These are phyloP conservation scores for Penicillium sumatraense DNA, from an alignment of 2,329 filamentous ascomycete genomes.

Conservation along the genomic window DNA sequence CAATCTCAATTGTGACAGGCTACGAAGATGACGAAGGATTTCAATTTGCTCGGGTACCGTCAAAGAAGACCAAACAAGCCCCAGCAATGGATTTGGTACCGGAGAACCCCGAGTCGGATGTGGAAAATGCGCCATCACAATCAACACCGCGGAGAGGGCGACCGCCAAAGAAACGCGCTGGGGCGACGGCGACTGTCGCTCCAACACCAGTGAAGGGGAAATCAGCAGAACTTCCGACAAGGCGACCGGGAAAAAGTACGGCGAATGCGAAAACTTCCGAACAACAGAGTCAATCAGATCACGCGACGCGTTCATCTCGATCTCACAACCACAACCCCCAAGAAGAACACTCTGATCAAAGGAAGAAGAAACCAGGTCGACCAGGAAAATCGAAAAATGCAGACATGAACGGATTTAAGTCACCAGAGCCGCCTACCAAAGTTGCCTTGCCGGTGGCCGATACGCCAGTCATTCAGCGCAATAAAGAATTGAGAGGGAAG, in stretches of 20 bases:
- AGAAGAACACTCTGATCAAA: conserved; percentile 37
- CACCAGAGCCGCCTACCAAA: conserved; percentile 53
- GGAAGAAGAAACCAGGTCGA: conserved; percentile 36
- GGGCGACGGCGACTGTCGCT: conserved; percentile 22
- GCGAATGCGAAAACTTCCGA: conserved; percentile 24
- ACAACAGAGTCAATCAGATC: conserved; percentile 19
- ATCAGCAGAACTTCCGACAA: conserved; percentile 25
- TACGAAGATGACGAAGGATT: conserved; percentile 80
- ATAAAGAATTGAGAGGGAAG: conserved; percentile 85
- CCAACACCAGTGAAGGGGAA: conserved; percentile 23
- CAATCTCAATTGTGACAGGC: conserved; percentile 10
- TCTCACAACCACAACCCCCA: conserved; percentile 33
- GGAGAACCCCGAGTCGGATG: conserved; percentile 42
- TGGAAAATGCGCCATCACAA: conserved; percentile 40
- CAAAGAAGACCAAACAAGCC: conserved; percentile 61
- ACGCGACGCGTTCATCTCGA: conserved; percentile 26
- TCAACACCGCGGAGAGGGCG: conserved; percentile 42
- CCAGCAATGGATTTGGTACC: conserved; percentile 37
- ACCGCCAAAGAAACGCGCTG: conserved; percentile 49
- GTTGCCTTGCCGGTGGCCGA: conserved; percentile 89
- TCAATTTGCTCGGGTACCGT: conserved; percentile 71
- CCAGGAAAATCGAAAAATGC: conserved; percentile 28
- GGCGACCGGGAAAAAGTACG: conserved; percentile 32
- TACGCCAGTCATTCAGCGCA: conserved; percentile 88
- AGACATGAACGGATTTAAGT: conserved; percentile 33